Evolutionary conservation across 768 basidiomycete species (phyloP).

Genomic region (Sporobolomyces pararoseus): DNA sequence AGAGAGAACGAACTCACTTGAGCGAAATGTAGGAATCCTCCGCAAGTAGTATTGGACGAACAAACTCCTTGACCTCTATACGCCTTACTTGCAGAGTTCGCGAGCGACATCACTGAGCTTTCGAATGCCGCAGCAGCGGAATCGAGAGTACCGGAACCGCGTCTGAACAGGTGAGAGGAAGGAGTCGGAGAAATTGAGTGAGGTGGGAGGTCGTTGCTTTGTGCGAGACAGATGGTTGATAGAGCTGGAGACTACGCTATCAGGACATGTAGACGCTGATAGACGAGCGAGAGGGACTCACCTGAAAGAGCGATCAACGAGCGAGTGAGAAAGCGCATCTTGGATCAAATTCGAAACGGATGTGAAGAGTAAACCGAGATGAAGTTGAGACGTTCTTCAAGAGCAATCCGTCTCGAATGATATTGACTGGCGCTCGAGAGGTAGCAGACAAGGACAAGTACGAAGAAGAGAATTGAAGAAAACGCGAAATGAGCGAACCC

Average conservation of each 20-base stretch:
- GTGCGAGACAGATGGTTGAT: not conserved
- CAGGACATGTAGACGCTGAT: not conserved
- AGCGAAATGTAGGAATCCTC: constrained; percentile 4
- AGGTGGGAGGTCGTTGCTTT: not conserved
- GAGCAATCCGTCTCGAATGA: no score
- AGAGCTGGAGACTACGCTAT: not conserved
- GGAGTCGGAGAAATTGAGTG: constrained; percentile 3
- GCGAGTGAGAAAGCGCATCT: not conserved
- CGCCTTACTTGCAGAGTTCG: not conserved
- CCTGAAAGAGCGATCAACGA: not conserved
- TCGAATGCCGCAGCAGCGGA: not conserved
- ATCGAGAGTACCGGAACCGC: constrained; percentile 3
- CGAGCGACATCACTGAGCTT: constrained; percentile 1
- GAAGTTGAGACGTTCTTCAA: no score
- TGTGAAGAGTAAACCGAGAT: not conserved
- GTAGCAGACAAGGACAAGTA: not conserved
- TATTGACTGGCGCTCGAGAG: not conserved
- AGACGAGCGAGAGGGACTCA: not conserved
- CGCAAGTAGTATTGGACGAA: not conserved
- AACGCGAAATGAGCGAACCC: not conserved
- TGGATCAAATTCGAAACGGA: not conserved
- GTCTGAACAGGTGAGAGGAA: not conserved
- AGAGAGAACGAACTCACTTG: not conserved
- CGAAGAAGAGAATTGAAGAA: not conserved
- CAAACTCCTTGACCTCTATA: constrained; percentile 13